These are phyloP conservation scores for Fonsecaea nubica DNA, from an alignment of 2,329 filamentous ascomycete species.

Conservation along the genomic window DNA sequence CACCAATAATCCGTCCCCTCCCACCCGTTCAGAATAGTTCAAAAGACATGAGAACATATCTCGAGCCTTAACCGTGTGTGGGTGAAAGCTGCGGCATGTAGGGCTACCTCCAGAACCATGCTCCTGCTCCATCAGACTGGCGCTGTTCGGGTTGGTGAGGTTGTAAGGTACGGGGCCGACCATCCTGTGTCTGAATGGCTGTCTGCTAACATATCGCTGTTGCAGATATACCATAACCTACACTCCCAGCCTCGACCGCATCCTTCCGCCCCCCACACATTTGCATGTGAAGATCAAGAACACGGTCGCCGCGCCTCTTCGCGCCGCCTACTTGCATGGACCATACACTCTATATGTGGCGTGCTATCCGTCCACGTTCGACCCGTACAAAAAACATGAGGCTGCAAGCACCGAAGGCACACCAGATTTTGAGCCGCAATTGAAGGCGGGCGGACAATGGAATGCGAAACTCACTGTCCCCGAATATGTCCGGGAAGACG, in stretches of 20 bases:
- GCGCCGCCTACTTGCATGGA: conserved; percentile 94
- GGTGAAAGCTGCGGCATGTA: not conserved
- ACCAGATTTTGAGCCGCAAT: conserved; percentile 92
- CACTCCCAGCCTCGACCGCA: conserved; percentile 84
- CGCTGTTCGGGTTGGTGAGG: conserved; percentile 90
- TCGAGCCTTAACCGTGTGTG: conserved; percentile 1
- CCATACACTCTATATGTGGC: conserved; percentile 86
- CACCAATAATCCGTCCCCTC: not conserved
- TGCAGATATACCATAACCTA: conserved; percentile 82
- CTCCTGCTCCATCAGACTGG: conserved; percentile 89
- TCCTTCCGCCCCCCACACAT: conserved; percentile 80
- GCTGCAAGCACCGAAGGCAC: conserved; percentile 73
- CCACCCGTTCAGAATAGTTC: not conserved
- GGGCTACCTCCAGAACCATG: conserved; percentile 63
- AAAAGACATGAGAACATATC: not conserved
- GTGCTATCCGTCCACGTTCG: conserved; percentile 81
- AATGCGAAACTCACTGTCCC: conserved; percentile 80
- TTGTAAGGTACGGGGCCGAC: conserved; percentile 71
- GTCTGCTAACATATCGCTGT: conserved; percentile 6
- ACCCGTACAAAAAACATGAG: conserved; percentile 79
- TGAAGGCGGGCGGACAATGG: conserved; percentile 93
- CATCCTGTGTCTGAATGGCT: not conserved
- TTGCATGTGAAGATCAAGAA: conserved; percentile 91
- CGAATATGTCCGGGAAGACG: conserved; percentile 67
- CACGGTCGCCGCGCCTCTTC: conserved; percentile 84